A percentile compares a stretch with the other conserved stretches of the same genome.
Evolutionary conservation across 2,329 filamentous ascomycete genomes (phyloP).

Genomic region (Fusarium napiforme): DNA sequence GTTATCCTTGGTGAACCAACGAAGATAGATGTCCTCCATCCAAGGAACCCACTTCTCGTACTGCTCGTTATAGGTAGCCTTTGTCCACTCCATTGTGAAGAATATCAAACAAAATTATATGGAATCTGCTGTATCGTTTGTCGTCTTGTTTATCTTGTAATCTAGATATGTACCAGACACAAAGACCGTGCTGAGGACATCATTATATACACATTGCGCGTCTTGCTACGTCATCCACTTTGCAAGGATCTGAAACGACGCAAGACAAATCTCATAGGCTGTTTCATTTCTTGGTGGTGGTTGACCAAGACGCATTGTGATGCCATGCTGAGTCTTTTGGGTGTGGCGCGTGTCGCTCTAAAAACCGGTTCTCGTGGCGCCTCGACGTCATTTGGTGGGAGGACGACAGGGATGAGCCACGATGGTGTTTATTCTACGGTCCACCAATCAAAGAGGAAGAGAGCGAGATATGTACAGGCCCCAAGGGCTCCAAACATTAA

Average conservation of each 20-base stretch:
- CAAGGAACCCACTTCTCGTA: conserved; percentile 82
- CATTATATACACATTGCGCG: conserved; percentile 22
- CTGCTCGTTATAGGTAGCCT: conserved; percentile 74
- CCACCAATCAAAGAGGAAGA: not conserved
- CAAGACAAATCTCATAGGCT: conserved; percentile 29
- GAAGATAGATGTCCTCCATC: conserved; percentile 78
- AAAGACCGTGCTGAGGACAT: not conserved
- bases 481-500: no score
- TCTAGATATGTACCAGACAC: not conserved
- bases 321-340: conserved; percentile 30
- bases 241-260: conserved; percentile 27
- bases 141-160: not conserved
- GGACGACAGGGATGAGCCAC: conserved; percentile 31
- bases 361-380: conserved; percentile 42
- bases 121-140: not conserved
- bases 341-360: conserved; percentile 36
- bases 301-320: conserved; percentile 35
- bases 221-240: conserved; percentile 38
- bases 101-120: not conserved
- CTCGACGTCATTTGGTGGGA: conserved; percentile 37
- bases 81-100: conserved; percentile 63
- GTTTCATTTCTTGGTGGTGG: conserved; percentile 22
- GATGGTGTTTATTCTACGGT: not conserved
- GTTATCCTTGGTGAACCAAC: conserved; percentile 81
- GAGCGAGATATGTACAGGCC: no score